A percentile compares a stretch with the other conserved stretches of the same genome.
Evolutionary conservation across 768 basidiomycete genomes (phyloP).

Genomic region (Cystoderma amianthinum): DNA sequence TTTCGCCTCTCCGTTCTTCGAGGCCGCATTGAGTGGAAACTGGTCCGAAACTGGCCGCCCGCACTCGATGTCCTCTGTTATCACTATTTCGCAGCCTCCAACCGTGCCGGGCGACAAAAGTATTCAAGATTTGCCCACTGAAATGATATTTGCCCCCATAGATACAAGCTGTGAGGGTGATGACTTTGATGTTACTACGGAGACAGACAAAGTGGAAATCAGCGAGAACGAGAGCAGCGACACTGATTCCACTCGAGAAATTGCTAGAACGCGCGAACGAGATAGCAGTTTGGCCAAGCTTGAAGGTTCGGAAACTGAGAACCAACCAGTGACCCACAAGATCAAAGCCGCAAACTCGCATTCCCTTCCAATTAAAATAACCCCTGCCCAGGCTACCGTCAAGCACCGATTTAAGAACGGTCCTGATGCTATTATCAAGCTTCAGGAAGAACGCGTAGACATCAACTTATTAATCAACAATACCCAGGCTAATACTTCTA

Average conservation of each 20-base stretch:
- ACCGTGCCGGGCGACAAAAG: slow-evolving; percentile 44
- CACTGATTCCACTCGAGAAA: slow-evolving; percentile 15
- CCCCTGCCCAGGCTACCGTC: slow-evolving; percentile 28
- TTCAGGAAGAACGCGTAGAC: slow-evolving; percentile 81
- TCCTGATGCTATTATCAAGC: slow-evolving; percentile 79
- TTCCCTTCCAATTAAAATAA: slow-evolving; percentile 22
- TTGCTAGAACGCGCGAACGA: slow-evolving; percentile 28
- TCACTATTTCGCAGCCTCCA: slow-evolving; percentile 78
- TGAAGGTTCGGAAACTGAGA: slow-evolving; percentile 25
- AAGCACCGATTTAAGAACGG: slow-evolving; percentile 39
- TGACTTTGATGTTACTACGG: slow-evolving; percentile 36
- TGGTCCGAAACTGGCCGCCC: slow-evolving; percentile 89
- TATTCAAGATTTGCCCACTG: slow-evolving; percentile 33
- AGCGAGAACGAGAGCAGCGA: slow-evolving; percentile 29
- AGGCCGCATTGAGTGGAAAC: slow-evolving; percentile 82
- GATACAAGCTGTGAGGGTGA: slow-evolving; percentile 40
- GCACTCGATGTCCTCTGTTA: slow-evolving; percentile 72
- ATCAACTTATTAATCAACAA: background rate
- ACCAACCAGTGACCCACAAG: slow-evolving; percentile 1
- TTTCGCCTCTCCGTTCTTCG: slow-evolving; percentile 94
- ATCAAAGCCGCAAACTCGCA: slow-evolving; percentile 25
- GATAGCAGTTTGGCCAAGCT: slow-evolving; percentile 57
- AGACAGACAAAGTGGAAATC: slow-evolving; percentile 24
- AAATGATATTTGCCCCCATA: slow-evolving; percentile 56
- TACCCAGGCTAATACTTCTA: slow-evolving; percentile 1